Base-by-base conservation (phyloP, 805 yeast species). In the Ogataea wickerhamii region DNA sequence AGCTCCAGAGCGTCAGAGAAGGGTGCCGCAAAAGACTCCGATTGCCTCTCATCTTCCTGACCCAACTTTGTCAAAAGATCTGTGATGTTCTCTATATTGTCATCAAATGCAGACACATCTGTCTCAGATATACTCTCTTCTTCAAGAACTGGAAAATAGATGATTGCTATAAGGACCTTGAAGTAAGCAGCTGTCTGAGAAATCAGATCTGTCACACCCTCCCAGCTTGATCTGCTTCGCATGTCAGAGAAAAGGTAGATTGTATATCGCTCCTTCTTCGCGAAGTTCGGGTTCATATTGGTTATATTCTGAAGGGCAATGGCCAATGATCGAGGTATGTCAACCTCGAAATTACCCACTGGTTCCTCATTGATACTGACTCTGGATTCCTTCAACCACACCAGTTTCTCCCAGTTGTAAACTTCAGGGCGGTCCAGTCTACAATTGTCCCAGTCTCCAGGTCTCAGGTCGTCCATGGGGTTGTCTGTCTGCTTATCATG, bases 401-500 rank as follows among this genome's bases (percentile, higher is more conserved):
- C 34, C 26, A 55, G 28, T 6, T 18, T 21, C 6, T 45, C 28
- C 52, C 56, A 53, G n/a, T 44, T 37, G 27, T 37, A 51, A 5
- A 36, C 16, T 24, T 37, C 27, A 4, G 59, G 53, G 4, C 44
- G 43, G 5, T 43, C 42, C 11, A 51, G 30, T 11, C 38, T 40
- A 30, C 55, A 51, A 27, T 52, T 45, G 21, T 43, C 37, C 55
- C 57, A 51, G 36, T 56, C 45, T 4, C 51, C 54, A 1, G 52
- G 48, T 21, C 36, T 43, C 12, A 41, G 31, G 2, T 21, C 37
- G 24, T 52, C 45, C 47, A 56, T 41, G 7, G 52, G 52, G 38
- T 58, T 57, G 4, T 37, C 34, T 2, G 63, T 58, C n/a, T 38
- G 41, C 8, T 40, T 32, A 36, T 55, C 56, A 37, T 59, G 64